Evolutionary conservation across 371 early-diverging fungal species (phyloP), one percentile per base, ranked within the genome.

Genomic region (Mortierella sp.): DNA sequence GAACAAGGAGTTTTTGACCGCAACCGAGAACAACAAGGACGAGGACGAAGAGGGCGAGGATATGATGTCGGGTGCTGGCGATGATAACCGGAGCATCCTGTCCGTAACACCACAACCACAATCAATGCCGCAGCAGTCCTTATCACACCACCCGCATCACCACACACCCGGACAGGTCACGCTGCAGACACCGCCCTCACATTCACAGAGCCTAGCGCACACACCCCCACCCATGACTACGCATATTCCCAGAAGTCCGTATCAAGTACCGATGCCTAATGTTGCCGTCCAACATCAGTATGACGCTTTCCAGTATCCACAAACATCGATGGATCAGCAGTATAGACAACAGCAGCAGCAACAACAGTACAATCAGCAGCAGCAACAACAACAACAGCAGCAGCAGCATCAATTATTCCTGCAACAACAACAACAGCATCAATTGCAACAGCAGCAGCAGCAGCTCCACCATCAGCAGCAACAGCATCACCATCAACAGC

Each of bases 101-200:
- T 76, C 78, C 19, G 62, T 76, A 24, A 76, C 78, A 6, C 78
- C 78, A 2, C 78, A 76, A 30, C 78, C 78, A 30, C 70, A 69
- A 48, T 56, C 70, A 6, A 51, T 76, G 53, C 39, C 73, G 6
- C 43, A 56, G 43, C 24, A 61, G 27, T 47, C 69, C 12, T 19
- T 50, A n/a, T 7, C 37, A 14, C 37, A 34, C 37, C 37, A 34
- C 14, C 37, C 7, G 37, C 37, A 34, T 14, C 78, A 76, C 30
- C 78, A 76, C 41, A 65, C 65, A 0, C 70, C 78, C 17, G 76
- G 64, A 24, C 78, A 65, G 19, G 52, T 56, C 32, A 61, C 60
- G 9, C 48, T 76, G 28, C 78, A 69, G 55, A 67, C 75, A 11
- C 75, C 75, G 30, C 68, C 73, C 15, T 59, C 73, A 49, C 73